These are phyloP conservation scores for Crataegus laevigata DNA, from an alignment of 306 rosid species.

Conservation along the genomic window DNA sequence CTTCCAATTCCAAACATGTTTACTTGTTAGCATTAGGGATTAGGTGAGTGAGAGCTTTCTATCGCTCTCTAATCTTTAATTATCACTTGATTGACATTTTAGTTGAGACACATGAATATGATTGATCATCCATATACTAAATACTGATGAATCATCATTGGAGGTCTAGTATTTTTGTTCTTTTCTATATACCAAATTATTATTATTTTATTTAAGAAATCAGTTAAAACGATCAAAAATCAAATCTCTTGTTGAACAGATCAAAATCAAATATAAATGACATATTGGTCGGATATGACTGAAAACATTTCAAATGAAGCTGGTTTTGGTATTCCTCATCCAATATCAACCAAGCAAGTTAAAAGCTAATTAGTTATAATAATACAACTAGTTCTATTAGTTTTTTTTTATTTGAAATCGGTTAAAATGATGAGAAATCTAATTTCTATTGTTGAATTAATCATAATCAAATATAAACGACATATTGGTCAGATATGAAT, in stretches of 20 bases:
- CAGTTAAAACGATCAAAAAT: background rate
- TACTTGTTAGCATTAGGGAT: background rate
- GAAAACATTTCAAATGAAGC: background rate
- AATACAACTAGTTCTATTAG: background rate
- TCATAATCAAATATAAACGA: background rate
- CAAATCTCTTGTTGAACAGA: too few species aligned
- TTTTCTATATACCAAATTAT: background rate
- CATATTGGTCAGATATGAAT: too few species aligned
- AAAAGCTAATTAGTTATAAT: background rate
- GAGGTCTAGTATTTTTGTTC: background rate
- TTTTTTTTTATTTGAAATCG: background rate
- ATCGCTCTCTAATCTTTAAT: conserved; percentile 3
- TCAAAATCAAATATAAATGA: too few species aligned
- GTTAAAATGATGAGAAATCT: background rate
- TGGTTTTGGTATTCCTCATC: background rate
- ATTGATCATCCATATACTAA: background rate
- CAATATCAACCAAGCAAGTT: conserved; percentile 3
- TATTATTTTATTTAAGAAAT: background rate
- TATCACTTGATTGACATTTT: conserved; percentile 8
- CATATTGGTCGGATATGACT: too few species aligned
- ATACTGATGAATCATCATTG: background rate
- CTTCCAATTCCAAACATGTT: background rate
- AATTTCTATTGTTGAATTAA: too few species aligned
- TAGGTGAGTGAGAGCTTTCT: conserved; percentile 22
- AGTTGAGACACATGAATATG: background rate